These are phyloP conservation scores for Silene coronaria DNA, from an alignment of 179 eudicot genomes.

Conservation along the genomic window DNA sequence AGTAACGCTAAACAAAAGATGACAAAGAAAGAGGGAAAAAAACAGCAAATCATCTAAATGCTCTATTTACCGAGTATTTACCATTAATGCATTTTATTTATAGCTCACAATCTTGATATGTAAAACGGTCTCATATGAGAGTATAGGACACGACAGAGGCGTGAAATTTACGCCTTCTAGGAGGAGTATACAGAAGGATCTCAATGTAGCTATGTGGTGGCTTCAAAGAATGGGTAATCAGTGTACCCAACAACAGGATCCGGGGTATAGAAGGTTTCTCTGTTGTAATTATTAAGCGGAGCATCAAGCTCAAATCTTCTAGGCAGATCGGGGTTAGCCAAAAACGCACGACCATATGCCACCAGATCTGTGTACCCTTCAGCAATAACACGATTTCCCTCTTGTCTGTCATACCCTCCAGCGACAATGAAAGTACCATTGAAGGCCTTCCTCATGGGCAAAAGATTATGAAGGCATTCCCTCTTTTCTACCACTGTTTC, in stretches of 20 bases:
- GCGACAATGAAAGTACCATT: conserved; percentile 32
- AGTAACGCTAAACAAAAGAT: no score
- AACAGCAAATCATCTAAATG: no score
- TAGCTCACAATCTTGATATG: no score
- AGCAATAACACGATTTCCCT: conserved; percentile 30
- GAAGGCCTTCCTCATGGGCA: conserved; percentile 35
- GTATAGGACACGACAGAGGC: no score
- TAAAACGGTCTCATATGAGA: no score
- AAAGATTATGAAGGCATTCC: conserved; percentile 19
- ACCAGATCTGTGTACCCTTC: conserved; percentile 30
- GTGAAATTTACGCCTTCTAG: no score
- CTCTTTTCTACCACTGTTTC: conserved; percentile 3
- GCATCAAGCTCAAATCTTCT: conserved; percentile 34
- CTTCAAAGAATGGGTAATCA: conserved; percentile 35
- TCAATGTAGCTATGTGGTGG: not conserved
- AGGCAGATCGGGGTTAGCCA: conserved; percentile 39
- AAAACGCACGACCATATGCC: conserved; percentile 31
- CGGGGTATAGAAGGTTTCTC: conserved; percentile 29
- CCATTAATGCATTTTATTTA: no score
- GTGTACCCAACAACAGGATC: conserved; percentile 43
- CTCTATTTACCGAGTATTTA: no score
- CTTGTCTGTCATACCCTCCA: conserved; percentile 33
- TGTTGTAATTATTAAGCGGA: conserved; percentile 30
- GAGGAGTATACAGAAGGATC: not conserved
- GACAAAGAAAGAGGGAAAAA: no score